Evolutionary conservation across 768 basidiomycete genomes (phyloP).

Genomic region (Paxillus ammoniavirescens): DNA sequence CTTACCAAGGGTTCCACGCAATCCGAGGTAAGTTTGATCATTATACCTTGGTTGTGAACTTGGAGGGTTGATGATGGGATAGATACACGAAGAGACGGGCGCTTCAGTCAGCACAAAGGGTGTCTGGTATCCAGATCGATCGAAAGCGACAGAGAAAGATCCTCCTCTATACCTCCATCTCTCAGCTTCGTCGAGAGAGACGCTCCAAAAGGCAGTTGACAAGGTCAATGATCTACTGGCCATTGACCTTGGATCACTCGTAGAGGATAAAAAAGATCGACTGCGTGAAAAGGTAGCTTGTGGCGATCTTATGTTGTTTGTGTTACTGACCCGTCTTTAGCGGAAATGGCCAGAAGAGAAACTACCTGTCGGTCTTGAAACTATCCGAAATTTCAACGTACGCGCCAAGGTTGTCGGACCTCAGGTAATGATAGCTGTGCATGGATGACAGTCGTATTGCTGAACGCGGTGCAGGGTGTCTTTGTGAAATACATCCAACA

Average conservation of each 20-base stretch:
- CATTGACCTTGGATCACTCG: slow-evolving; percentile 76
- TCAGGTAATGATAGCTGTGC: slow-evolving; percentile 49
- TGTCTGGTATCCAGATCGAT: slow-evolving; percentile 92
- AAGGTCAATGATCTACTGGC: slow-evolving; percentile 72
- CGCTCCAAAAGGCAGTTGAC: slow-evolving; percentile 63
- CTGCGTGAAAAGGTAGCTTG: slow-evolving; percentile 58
- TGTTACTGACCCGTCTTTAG: slow-evolving; percentile 37
- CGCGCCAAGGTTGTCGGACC: slow-evolving; percentile 98
- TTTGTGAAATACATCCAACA: slow-evolving; percentile 99
- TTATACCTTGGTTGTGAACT: background rate
- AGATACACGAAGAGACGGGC: slow-evolving; percentile 93
- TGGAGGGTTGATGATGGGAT: slow-evolving; percentile 6
- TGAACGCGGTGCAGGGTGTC: slow-evolving; percentile 52
- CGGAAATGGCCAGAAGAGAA: slow-evolving; percentile 99
- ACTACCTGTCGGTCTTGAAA: slow-evolving; percentile 83
- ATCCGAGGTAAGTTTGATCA: slow-evolving; percentile 61
- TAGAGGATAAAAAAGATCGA: slow-evolving; percentile 74
- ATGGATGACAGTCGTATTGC: too few relatives aligned
- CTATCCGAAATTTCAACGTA: slow-evolving; percentile 95
- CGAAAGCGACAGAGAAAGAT: slow-evolving; percentile 88
- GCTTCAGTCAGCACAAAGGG: slow-evolving; percentile 93
- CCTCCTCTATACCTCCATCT: slow-evolving; percentile 94
- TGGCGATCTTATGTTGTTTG: background rate
- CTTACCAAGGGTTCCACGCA: slow-evolving; percentile 94
- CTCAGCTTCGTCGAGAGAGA: slow-evolving; percentile 67